Evolutionary conservation across 208 protist genomes (phyloP), one percentile per base, ranked within the genome.

Genomic region (Trypanosoma avium): DNA sequence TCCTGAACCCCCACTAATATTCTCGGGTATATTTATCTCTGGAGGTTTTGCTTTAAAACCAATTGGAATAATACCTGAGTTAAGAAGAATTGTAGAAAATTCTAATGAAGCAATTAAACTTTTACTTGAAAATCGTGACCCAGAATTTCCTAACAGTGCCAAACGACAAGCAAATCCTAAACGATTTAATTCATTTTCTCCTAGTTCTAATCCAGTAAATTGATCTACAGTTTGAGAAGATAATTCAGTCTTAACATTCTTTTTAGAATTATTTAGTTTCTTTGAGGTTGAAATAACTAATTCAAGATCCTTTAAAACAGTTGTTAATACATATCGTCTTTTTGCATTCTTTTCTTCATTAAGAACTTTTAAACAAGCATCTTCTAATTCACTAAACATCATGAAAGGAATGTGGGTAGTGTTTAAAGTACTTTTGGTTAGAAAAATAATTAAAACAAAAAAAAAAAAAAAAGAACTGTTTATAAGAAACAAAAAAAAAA

Each of bases 21-120:
- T 36, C 26, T 66, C 45, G 40, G 71, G 3, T 27, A 56, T 50
- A 36, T 69, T 71, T 30, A 81, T 79, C 2, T 61, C 49, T 1
- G 79, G 79, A 21, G 63, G 50, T 4, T 61, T 59, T 4, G 48
- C 30, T 7, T 77, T 36, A 58, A 90, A 60, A 1, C 62, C 55
- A 27, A 43, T 73, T 15, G 86, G 86, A 46, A 93, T 15, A 33
- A 88, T 35, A 12, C 81, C 81, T 24, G 73, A 85, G 38, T 76
- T 66, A 35, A 93, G 55, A 54, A 90, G 58, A 30, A 83, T 61
- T 4, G 77, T 81, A 5, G 77, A 72, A 43, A 88, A 72, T 63
- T 93, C 86, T 4, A 92, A 62, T 15, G 77, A 63, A 13, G 75
- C 65, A 35, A 62, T 57, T 40, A 87, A 60, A 30, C 67, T 55